Base-by-base conservation (phyloP, 192 early-diverging fungal species). In the Coemansia sp. region DNA sequence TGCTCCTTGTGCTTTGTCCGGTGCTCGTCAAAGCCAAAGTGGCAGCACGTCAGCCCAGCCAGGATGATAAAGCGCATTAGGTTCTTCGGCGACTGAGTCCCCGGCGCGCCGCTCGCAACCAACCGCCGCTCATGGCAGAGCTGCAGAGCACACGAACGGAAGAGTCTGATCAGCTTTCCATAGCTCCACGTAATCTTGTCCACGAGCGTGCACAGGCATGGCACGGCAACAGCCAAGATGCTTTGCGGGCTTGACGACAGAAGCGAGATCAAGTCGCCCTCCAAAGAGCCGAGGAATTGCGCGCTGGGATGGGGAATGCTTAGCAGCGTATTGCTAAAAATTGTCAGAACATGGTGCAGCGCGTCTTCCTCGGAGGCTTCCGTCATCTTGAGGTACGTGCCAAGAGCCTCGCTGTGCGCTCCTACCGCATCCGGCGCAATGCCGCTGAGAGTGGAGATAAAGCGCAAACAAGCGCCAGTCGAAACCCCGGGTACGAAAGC, bases 21-120 rank as follows among this genome's bases (percentile, higher is more conserved):
- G 25, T 84, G 69, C 41, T 66, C n/a, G 53, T 94, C 92, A 85
- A 96, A 95, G 51, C 92, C 87, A 86, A 92, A 94, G 60, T 94
- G 71, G 29, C 90, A 86, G 42, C 90, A 89, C 6, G 93, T 62
- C 42, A 92, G 71, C 14, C 90, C 89, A 9, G 87, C 82, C 35
- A 97, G 86, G 9, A 92, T 86, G 57, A 94, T 74, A n/a, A 94
- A 84, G 31, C 93, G 86, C 76, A 86, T 87, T 19, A 87, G 59
- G 43, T 76, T 84, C 27, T 82, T 77, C 25, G 75, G 41, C 0
- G 87, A 76, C 42, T 66, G 41, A 20, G 76, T 41, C 4, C 69
- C 45, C 22, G 24, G 8, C 29, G 59, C 60, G 15, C 71, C 77
- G 22, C 62, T 36, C 14, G 64, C 59, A 2, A 88, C 75, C 12